Conservation (phyloP, 495 filamentous ascomycete species). For the Cryomyces minteri region DNA sequence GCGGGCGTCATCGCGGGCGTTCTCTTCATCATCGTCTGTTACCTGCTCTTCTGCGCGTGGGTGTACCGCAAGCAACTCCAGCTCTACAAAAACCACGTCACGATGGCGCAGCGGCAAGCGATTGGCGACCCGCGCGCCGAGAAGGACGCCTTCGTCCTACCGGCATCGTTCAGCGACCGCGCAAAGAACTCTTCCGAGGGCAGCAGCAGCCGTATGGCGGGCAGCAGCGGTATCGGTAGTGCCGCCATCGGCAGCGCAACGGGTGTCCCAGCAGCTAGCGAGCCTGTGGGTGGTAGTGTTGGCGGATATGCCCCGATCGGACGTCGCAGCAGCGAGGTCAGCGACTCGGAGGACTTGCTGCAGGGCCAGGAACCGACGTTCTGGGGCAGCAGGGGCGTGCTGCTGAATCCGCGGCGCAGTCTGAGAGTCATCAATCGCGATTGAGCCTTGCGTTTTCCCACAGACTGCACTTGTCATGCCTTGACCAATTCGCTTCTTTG, state of each 20-base stretch:
- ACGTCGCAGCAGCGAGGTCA: conserved; percentile 17
- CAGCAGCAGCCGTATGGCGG: neutral
- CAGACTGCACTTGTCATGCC: no score
- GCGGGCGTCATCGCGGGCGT: conserved; percentile 44
- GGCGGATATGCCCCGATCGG: neutral
- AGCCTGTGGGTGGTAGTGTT: no score
- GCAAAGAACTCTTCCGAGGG: neutral
- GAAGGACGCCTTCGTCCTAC: conserved; percentile 9
- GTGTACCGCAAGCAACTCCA: conserved; percentile 44
- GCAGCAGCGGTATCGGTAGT: neutral
- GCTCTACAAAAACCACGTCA: conserved; percentile 43
- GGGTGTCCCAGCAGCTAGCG: no score
- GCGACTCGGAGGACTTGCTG: conserved; percentile 35
- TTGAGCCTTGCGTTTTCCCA: conserved; percentile 3
- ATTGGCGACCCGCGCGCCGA: conserved; percentile 11
- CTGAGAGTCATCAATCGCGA: conserved; percentile 49
- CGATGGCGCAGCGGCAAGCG: conserved; percentile 27
- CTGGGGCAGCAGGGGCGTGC: conserved; percentile 31
- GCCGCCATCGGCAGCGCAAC: neutral
- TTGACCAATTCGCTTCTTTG: no score
- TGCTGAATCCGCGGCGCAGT: conserved; percentile 53
- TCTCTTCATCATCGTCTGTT: conserved; percentile 34
- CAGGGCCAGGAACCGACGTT: conserved; percentile 52
- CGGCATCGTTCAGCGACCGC: neutral
- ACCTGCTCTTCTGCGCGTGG: conserved; percentile 56